phyloP scores from a whole-genome alignment of 2,329 filamentous ascomycete genomes.

The Paecilomyces variotii region DNA sequence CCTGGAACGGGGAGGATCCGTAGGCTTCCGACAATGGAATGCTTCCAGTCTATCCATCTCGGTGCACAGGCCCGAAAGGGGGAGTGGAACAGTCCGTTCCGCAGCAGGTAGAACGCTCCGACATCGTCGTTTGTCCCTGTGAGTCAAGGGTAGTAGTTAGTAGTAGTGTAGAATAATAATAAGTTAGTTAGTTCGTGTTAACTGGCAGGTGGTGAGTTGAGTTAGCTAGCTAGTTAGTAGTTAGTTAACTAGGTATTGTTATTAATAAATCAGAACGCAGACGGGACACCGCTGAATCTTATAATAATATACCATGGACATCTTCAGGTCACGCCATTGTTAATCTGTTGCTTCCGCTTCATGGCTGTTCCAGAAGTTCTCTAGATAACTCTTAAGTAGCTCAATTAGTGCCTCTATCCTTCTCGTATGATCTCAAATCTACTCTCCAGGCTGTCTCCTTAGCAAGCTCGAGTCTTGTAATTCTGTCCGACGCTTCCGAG shows the following conservation, averaged over 20 bases:
- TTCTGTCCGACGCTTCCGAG: background rate
- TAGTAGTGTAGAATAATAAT: no score
- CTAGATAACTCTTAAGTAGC: background rate
- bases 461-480: background rate
- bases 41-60: background rate
- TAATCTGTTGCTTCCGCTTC: background rate
- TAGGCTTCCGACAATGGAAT: background rate
- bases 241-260: background rate
- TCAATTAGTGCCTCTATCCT: background rate
- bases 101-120: background rate
- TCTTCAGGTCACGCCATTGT: background rate
- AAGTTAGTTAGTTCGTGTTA: no score
- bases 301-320: background rate
- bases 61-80: background rate
- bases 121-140: background rate
- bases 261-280: background rate
- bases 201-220: no score
- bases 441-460: background rate
- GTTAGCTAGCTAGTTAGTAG: no score
- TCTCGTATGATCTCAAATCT: constrained; percentile 3
- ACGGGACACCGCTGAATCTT: background rate
- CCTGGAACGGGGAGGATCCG: background rate
- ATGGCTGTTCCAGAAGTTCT: background rate
- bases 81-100: background rate
- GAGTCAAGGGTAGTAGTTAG: background rate